phyloP scores from a whole-genome alignment of 1,284 basidiomycete genomes.

The Ustilago trichophora region DNA sequence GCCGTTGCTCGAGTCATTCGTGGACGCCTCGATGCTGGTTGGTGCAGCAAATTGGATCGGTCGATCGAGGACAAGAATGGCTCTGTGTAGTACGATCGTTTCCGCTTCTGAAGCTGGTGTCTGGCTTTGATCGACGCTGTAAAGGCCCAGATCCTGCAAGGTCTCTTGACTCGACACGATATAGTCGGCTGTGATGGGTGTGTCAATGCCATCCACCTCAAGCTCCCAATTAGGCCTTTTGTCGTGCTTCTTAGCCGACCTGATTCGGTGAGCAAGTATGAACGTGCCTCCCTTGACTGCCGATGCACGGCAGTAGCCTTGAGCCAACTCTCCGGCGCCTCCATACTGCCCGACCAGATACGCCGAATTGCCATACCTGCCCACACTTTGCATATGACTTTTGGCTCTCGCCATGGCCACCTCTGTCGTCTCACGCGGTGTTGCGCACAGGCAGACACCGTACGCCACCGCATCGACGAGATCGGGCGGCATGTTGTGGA shows the following conservation, averaged over 20 bases:
- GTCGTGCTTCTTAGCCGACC: slow-evolving; percentile 1
- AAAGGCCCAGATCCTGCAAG: slow-evolving; percentile 57
- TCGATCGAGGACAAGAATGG: slow-evolving; percentile 39
- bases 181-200: slow-evolving; percentile 71
- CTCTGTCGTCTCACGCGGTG: slow-evolving; percentile 34
- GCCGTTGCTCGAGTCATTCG: background rate
- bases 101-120: background rate
- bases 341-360: slow-evolving; percentile 96
- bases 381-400: slow-evolving; percentile 78
- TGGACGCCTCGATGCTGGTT: background rate
- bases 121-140: no score
- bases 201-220: slow-evolving; percentile 71
- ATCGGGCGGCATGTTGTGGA: slow-evolving; percentile 74
- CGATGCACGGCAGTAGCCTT: slow-evolving; percentile 59
- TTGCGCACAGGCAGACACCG: slow-evolving; percentile 64
- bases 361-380: slow-evolving; percentile 87
- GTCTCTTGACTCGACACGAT: slow-evolving; percentile 69
- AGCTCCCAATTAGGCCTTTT: slow-evolving; percentile 40
- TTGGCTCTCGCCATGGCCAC: slow-evolving; percentile 43
- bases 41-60: slow-evolving; percentile 25
- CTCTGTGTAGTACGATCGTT: slow-evolving; percentile 8
- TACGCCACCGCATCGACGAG: slow-evolving; percentile 66
- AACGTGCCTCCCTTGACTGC: slow-evolving; percentile 60
- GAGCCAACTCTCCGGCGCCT: slow-evolving; percentile 69
- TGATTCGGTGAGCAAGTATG: slow-evolving; percentile 46